A percentile compares a stretch with the other conserved stretches of the same genome.
phyloP scores from a whole-genome alignment of 192 early-diverging fungal species.

The Entomortierella beljakovae region DNA sequence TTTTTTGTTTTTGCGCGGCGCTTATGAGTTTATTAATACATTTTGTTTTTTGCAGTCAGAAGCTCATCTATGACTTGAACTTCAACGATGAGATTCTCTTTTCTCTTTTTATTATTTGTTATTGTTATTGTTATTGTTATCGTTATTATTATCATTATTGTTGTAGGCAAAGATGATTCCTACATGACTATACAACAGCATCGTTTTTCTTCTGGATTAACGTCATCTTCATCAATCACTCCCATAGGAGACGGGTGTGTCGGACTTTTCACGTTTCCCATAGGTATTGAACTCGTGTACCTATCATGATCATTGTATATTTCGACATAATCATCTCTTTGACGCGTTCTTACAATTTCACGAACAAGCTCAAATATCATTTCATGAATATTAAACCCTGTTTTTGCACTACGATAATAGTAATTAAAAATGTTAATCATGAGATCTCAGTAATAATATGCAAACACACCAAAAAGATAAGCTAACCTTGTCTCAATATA shows the following conservation, averaged over 20 bases:
- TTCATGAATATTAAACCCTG: conserved; percentile 34
- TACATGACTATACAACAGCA: conserved; percentile 42
- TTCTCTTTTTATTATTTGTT: no score
- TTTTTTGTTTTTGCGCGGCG: no score
- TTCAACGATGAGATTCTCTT: no score
- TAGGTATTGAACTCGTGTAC: not conserved
- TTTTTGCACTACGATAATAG: conserved; percentile 29
- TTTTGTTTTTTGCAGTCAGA: no score
- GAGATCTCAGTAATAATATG: no score
- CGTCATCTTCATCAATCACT: conserved; percentile 1
- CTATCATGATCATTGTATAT: not conserved
- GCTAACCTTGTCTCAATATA: conserved; percentile 71
- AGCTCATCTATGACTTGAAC: no score
- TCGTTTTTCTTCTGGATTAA: not conserved
- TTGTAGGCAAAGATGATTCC: not conserved
- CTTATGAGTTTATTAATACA: no score
- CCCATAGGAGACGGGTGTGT: conserved; percentile 11
- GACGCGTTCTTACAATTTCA: conserved; percentile 15
- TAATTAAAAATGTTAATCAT: not conserved
- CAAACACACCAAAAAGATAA: no score
- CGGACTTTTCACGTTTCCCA: conserved; percentile 36
- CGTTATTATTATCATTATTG: no score
- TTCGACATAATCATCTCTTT: not conserved
- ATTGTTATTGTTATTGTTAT: no score
- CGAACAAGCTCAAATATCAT: conserved; percentile 35